Base-by-base conservation (phyloP, 148 eudicot genomes). In the Camellia japonica region DNA sequence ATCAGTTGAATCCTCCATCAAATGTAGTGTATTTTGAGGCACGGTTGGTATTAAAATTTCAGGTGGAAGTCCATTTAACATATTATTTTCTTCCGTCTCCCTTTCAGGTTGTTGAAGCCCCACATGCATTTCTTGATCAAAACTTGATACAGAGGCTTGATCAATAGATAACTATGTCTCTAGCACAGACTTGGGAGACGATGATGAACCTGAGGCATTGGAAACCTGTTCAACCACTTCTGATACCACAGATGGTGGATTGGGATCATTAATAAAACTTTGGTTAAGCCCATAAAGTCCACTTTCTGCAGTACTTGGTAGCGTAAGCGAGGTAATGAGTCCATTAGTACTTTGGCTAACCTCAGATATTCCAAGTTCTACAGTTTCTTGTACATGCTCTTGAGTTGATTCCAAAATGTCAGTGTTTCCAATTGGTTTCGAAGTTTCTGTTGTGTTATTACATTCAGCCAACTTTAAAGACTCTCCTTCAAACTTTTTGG, bases 111-210 rank as follows among this genome's bases (percentile, higher is more conserved):
- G 80, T 63, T 70, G 82, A n/a, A 30, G n/a, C 19, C 68, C 81
- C 23, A 46, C 16, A 8, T 62, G 71, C 7, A 30, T 56, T 59
- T 78, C 64, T 2, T 67, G 84, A 70, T 81, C 78, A 46, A 72
- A 75, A 65, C 74, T 79, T 56, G 71, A 20, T 70, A 19, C 23
- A 2, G 78, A 66, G 66, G 72, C 61, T 23, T 61, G 60, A 77
- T 75, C 86, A 38, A 78, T 38, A 8, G 86, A 86, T 64, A 83
- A 81, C 23, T 78, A 73, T 52, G 61, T 83, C 19, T 81, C 85
- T 18, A 88, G 62, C 41, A 86, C 87, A 23, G 90, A 85, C 15
- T 66, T 86, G 43, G 90, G 90, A 49, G 88, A 84, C 1, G 79
- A 64, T 20, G 76, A 69, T 60, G 85, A 59, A 82, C 81, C 81